Conservation (phyloP, 2,329 filamentous ascomycete genomes). For the Beauveria pseudobassiana region DNA sequence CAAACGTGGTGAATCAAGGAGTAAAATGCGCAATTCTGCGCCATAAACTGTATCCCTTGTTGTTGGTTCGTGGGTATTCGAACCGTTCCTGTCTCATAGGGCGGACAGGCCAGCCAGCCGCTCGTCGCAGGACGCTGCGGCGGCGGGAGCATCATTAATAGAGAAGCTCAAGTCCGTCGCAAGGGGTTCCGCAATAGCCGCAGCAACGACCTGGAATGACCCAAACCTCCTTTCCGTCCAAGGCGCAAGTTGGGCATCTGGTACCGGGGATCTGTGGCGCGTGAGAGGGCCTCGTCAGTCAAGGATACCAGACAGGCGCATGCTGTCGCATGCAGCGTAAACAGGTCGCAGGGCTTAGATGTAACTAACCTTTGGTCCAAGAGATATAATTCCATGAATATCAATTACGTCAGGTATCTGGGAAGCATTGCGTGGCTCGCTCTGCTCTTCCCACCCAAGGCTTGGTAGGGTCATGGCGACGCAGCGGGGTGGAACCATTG, state of each 20-base stretch:
- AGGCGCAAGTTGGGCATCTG: conserved; percentile 43
- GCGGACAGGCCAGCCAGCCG: neutral
- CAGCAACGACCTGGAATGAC: conserved; percentile 47
- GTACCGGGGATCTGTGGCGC: conserved; percentile 37
- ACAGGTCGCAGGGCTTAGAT: neutral
- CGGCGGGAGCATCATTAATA: neutral
- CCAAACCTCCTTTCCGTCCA: conserved; percentile 45
- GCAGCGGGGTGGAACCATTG: conserved; percentile 9
- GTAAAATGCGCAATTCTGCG: neutral
- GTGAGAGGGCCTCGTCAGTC: neutral
- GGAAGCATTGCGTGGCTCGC: neutral
- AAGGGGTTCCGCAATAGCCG: conserved; percentile 42
- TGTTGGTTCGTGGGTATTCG: neutral
- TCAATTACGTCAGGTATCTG: neutral
- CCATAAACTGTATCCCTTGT: neutral
- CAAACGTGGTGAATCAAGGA: neutral
- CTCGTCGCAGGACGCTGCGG: neutral
- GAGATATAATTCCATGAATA: conserved; percentile 1
- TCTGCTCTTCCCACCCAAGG: neutral
- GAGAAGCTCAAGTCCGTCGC: conserved; percentile 16
- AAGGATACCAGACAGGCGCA: neutral
- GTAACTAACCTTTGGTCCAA: conserved; percentile 9
- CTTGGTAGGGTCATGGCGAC: neutral
- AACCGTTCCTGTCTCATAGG: neutral
- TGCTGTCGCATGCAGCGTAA: neutral